Base-by-base conservation (phyloP, 768 basidiomycete species). In the Termitomyces sp. region DNA sequence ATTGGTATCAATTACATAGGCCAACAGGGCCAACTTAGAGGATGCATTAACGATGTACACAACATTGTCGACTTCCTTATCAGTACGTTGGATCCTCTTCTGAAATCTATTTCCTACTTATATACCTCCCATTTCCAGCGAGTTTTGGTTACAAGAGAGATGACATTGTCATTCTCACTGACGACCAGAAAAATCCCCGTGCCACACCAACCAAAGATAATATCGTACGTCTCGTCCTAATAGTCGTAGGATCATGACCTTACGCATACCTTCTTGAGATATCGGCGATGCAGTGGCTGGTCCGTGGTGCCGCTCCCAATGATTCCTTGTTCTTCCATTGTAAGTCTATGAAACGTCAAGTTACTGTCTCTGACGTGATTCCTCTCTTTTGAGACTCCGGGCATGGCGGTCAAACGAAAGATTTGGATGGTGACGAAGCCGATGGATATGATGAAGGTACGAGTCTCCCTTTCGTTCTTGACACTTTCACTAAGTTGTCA, bases 321-420 rank as follows among this genome's bases (percentile, higher is more conserved):
- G 93, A 96, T 64, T 86, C 94, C 3, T 75, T 95, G 33, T 94
- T 94, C 77, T 90, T 95, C 79, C 94, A 94, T 63, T 95, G 90
- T 89, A 58, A 57, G 82, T 16, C 28, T 35, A 9, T 24, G 7
- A 46, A 28, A 0, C 6, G 16, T 7, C 22, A 44, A 16, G 24
- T 5, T 32, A 16, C 20, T 46, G 18, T 16, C 48, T 14, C 24
- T 53, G 44, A 58, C 53, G 16, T 47, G n/a, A n/a, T 13, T 13
- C 32, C n/a, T 4, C 8, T 9, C 16, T 20, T 0, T 9, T 1
- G 9, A 91, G 91, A 92, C 70, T 96, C 94, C 6, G 95, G 95
- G 14, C 96, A 98, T 62, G 96, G 96, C 38, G 94, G 93, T 14
- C 94, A 94, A 72, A 88, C 88, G 0, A 80, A 88, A 60, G 96